Evolutionary conservation across 768 basidiomycete genomes (phyloP).

Genomic region (Dacryopinax primogenitus): DNA sequence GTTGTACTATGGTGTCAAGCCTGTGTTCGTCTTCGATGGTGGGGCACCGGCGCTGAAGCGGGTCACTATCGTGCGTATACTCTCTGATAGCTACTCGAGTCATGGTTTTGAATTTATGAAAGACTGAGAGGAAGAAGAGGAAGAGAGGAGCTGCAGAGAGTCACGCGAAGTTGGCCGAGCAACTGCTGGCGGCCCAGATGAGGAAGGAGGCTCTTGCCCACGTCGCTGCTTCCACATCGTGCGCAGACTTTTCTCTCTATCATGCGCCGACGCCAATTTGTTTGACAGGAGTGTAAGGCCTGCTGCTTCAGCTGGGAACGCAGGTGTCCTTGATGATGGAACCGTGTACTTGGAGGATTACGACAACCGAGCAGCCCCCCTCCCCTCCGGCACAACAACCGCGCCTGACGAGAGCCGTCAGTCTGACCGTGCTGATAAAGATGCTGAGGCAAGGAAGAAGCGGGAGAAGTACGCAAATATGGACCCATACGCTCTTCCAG

Average conservation of each 20-base stretch:
- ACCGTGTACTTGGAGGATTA: slow-evolving; percentile 86
- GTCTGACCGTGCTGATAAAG: slow-evolving; percentile 16
- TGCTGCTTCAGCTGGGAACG: neutral
- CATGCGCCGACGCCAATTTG: neutral
- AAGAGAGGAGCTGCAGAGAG: slow-evolving; percentile 80
- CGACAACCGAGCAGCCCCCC: slow-evolving; percentile 18
- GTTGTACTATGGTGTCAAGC: slow-evolving; percentile 92
- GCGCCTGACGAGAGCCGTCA: slow-evolving; percentile 28
- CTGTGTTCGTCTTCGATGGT: slow-evolving; percentile 98
- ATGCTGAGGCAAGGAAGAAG: slow-evolving; percentile 25
- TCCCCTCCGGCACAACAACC: slow-evolving; percentile 10
- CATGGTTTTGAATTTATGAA: slow-evolving; percentile 13
- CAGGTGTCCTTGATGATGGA: slow-evolving; percentile 44
- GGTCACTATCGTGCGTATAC: slow-evolving; percentile 65
- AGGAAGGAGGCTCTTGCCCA: slow-evolving; percentile 74
- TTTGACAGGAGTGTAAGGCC: neutral
- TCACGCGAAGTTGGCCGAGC: slow-evolving; percentile 79
- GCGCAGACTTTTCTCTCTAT: neutral
- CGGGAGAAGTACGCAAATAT: slow-evolving; percentile 27
- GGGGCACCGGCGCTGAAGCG: slow-evolving; percentile 86
- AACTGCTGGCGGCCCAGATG: slow-evolving; percentile 84
- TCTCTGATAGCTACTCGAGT: neutral
- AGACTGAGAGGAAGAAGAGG: slow-evolving; percentile 82
- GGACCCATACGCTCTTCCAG: slow-evolving; percentile 89
- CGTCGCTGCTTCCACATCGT: slow-evolving; percentile 6